Evolutionary conservation across 2,329 filamentous ascomycete genomes (phyloP).

Genomic region (Trichocomaceae sp.): DNA sequence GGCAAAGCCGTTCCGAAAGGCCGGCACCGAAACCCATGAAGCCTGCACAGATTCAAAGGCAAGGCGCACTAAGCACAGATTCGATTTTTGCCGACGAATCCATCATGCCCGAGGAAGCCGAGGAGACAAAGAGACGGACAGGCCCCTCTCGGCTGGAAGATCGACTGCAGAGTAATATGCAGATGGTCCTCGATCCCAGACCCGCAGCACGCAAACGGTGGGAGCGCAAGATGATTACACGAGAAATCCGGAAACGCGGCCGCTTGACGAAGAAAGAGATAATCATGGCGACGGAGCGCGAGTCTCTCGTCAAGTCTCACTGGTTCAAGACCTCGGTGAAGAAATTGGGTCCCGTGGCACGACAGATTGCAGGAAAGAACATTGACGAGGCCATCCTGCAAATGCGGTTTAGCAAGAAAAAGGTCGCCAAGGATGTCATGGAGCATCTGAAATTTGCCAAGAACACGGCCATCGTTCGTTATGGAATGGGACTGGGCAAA

Average conservation of each 20-base stretch:
- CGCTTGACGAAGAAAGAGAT: slow-evolving; percentile 59
- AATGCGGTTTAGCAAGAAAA: slow-evolving; percentile 95
- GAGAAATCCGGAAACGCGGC: slow-evolving; percentile 62
- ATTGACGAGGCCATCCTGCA: slow-evolving; percentile 88
- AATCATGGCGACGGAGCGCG: slow-evolving; percentile 60
- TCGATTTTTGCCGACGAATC: slow-evolving; percentile 40
- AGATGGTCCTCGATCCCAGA: slow-evolving; percentile 65
- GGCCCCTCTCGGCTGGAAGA: slow-evolving; percentile 20
- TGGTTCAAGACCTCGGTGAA: slow-evolving; percentile 80
- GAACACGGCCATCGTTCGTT: slow-evolving; percentile 69
- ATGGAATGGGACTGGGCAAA: slow-evolving; percentile 71
- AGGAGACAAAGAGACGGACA: slow-evolving; percentile 6
- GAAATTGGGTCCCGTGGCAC: slow-evolving; percentile 79
- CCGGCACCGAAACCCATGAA: slow-evolving; percentile 22
- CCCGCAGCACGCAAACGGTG: slow-evolving; percentile 65
- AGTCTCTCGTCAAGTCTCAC: slow-evolving; percentile 56
- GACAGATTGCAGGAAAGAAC: slow-evolving; percentile 89
- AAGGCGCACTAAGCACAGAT: slow-evolving; percentile 30
- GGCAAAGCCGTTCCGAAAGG: slow-evolving; percentile 21
- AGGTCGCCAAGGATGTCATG: slow-evolving; percentile 71
- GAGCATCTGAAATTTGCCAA: slow-evolving; percentile 74
- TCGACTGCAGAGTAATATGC: slow-evolving; percentile 50
- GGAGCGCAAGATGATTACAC: slow-evolving; percentile 78
- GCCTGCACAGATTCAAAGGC: slow-evolving; percentile 25
- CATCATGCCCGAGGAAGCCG: slow-evolving; percentile 18